Base-by-base conservation (phyloP, 2,329 filamentous ascomycete genomes). In the Trichophyton benhamiae region DNA sequence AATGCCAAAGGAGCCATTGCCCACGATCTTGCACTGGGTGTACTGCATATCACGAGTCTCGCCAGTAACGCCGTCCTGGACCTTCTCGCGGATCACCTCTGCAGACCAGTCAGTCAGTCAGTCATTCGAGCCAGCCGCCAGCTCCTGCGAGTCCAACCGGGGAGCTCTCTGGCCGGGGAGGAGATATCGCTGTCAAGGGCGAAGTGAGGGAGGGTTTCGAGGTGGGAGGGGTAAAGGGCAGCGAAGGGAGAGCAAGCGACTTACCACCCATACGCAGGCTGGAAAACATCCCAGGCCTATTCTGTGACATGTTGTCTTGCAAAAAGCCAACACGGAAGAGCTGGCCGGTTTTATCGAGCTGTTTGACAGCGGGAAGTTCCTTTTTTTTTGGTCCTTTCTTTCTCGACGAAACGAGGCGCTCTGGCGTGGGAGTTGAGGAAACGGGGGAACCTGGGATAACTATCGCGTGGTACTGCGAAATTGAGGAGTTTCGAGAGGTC, bases 71-170 rank as follows among this genome's bases (percentile, higher is more conserved):
- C 94, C 94, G 82, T 99, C 94, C 77, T 99, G 94, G 68, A 99
- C 94, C 80, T 96, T 97, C 79, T 99, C 94, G 75, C 91, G 91
- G 74, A 99, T 90, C 67, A 97, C 88, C 82, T 99, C 94, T 97
- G 64, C 62, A 58, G 30, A 62, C 60, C 48, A 65, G 64, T 42
- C 61, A 66, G 70, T 67, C 33, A 38, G 33, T 13, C 33, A 38
- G 33, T 38, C 33, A 13, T 11, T 30, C 6, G 27, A 30, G 27
- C 27, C 27, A 30, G 27, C 27, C 6, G 27, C 27, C 5, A 30
- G 27, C 27, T 30, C 27, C 27, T 30, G 27, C 27, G 27, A 30
- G 27, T 30, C 27, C 27, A 30, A 30, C 3, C 25, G 3, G 25
- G 25, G 13, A 41, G 38, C 38, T 41, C 38, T n/a, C 41, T 44